Conservation (phyloP, 805 yeast species). For the Candida odintsovae region DNA sequence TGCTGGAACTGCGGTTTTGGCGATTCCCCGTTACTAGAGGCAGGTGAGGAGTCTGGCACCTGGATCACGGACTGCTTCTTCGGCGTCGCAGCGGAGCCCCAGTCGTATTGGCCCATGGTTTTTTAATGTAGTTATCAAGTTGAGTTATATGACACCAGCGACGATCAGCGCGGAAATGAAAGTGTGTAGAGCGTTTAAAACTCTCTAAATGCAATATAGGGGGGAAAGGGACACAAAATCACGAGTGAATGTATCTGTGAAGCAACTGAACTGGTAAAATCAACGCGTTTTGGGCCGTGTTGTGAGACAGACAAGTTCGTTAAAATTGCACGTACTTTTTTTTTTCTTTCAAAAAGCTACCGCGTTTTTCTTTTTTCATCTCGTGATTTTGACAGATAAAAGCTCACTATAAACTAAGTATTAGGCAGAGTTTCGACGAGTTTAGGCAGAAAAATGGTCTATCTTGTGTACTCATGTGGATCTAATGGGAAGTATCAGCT, state of each 20-base stretch:
- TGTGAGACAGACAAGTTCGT: background rate
- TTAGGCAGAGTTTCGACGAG: background rate
- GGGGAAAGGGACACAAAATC: background rate
- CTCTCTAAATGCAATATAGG: background rate
- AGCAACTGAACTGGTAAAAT: background rate
- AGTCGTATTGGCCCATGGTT: slow-evolving; percentile 3
- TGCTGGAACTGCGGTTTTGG: background rate
- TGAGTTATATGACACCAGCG: background rate
- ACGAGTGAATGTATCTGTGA: background rate
- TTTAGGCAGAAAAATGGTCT: slow-evolving; percentile 7
- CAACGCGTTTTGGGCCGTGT: background rate
- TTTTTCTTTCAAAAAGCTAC: background rate
- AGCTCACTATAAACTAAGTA: background rate
- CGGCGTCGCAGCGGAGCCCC: slow-evolving; percentile 14
- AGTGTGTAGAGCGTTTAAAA: background rate
- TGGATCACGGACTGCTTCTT: slow-evolving; percentile 31
- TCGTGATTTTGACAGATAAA: background rate
- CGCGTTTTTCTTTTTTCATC: background rate
- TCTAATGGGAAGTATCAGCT: slow-evolving; percentile 80
- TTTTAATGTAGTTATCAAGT: background rate
- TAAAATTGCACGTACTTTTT: background rate
- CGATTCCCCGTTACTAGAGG: slow-evolving; percentile 5
- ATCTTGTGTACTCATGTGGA: slow-evolving; percentile 54
- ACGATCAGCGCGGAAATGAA: background rate
- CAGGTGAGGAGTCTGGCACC: slow-evolving; percentile 47